Evolutionary conservation across 345 rosid species (phyloP).

Genomic region (Populus alba): DNA sequence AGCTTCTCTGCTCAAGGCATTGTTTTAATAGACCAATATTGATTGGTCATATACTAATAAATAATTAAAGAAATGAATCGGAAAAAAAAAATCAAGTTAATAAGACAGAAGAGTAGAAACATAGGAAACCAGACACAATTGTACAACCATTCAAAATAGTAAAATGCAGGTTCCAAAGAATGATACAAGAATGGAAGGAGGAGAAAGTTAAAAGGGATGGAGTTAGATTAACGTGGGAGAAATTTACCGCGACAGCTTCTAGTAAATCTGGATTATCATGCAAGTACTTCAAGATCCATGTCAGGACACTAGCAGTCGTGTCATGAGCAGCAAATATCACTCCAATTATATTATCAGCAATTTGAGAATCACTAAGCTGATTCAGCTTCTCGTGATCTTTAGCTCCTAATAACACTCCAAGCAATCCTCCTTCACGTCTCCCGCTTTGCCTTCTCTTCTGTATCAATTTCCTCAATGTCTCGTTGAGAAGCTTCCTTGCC

Average conservation of each 20-base stretch:
- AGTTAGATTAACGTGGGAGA: neutral
- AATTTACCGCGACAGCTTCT: conserved; percentile 59
- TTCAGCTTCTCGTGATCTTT: conserved; percentile 35
- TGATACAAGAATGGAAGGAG: neutral
- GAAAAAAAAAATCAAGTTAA: neutral
- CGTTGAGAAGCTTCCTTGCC: conserved; percentile 70
- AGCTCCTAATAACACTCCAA: conserved; percentile 58
- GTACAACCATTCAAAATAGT: no score
- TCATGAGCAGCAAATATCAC: conserved; percentile 96
- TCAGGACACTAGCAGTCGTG: conserved; percentile 79
- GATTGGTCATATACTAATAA: neutral
- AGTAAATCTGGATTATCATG: conserved; percentile 60
- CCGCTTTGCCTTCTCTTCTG: conserved; percentile 55
- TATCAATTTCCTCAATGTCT: conserved; percentile 54
- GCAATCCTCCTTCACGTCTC: conserved; percentile 49
- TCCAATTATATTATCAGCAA: conserved; percentile 89
- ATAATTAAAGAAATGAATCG: neutral
- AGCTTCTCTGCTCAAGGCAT: neutral
- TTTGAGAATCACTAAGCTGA: conserved; percentile 66
- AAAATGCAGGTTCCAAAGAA: neutral
- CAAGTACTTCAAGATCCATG: conserved; percentile 85
- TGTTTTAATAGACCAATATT: neutral
- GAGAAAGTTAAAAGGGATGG: neutral
- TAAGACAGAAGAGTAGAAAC: neutral
- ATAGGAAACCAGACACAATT: neutral